Evolutionary conservation across 2,329 filamentous ascomycete species (phyloP), one percentile per base, ranked within the genome.

Genomic region (Thermomyces lanuginosus): DNA sequence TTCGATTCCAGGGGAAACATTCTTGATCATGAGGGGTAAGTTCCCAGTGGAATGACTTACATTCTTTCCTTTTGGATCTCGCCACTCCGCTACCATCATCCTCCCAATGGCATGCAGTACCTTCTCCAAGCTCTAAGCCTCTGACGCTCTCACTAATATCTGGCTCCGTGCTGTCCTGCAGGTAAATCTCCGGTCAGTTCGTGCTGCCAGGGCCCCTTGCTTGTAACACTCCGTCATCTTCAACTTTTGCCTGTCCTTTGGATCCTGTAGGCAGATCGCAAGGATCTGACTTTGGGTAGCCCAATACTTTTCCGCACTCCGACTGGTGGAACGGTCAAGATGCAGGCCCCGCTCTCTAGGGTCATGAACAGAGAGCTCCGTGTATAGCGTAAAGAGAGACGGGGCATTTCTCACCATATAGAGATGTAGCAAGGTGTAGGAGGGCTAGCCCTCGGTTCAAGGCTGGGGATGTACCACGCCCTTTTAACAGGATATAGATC

Each of bases 181-280:
- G 44, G 30, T 29, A 51, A 51, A 46, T 46, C 45, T 43, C 49
- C 49, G 49, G 49, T 44, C 49, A 46, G 48, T 43, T 44, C 44
- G 46, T 50, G 45, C 39, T 38, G 40, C 35, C 35, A 31, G 33
- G 29, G 38, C 41, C 46, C 50, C 50, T 54, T 54, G 50, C 50
- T 40, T 51, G 34, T n/a, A n/a, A n/a, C n/a, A n/a, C n/a, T 21
- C 27, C 32, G 26, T 29, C 30, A 34, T 41, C 26, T 42, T 44
- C 42, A 39, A 41, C 45, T 48, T 43, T 38, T 42, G 38, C 40
- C 41, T 40, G 42, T 42, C 42, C 45, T 21, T 40, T 38, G 35
- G 38, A 41, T 44, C 45, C 50, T 51, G 45, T 50, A 54, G 53
- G 46, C 45, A 38, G 43, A 43, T 44, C 36, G 42, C 45, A 46